Conservation (phyloP, 495 filamentous ascomycete species). For the Aspergillus cristatus region DNA sequence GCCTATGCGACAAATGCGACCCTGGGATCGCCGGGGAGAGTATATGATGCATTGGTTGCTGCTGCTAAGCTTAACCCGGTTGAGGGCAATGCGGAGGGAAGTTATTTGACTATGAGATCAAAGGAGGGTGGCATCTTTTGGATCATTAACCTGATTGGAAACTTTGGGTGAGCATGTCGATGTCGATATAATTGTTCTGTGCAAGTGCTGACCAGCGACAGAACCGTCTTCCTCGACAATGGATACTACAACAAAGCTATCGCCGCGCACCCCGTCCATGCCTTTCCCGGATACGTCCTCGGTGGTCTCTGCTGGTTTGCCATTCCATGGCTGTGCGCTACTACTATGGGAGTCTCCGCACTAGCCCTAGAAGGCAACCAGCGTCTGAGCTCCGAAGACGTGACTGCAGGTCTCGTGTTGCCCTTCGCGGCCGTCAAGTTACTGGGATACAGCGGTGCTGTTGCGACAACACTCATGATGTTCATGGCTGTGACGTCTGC, state of each 20-base stretch:
- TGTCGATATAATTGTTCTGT: no score
- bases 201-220: no score
- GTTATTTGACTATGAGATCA: conserved; percentile 84
- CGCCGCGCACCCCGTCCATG: conserved; percentile 79
- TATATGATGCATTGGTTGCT: conserved; percentile 70
- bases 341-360: conserved; percentile 87
- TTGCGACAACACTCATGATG: conserved; percentile 72
- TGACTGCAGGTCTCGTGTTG: conserved; percentile 78
- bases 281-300: conserved; percentile 86
- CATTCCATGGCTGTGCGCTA: conserved; percentile 88
- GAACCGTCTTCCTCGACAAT: conserved; percentile 74
- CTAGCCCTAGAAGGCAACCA: conserved; percentile 65
- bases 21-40: conserved; percentile 71
- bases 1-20: conserved; percentile 66
- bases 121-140: conserved; percentile 90
- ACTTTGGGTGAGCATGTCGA: conserved; percentile 21
- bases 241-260: conserved; percentile 95
- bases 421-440: conserved; percentile 86
- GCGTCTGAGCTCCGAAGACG: conserved; percentile 65
- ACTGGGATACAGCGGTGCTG: conserved; percentile 80
- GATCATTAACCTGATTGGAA: conserved; percentile 80
- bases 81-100: conserved; percentile 73
- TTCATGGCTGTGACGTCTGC: conserved; percentile 97
- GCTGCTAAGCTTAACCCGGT: conserved; percentile 69
- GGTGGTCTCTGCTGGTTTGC: conserved; percentile 93